Percentiles rank a stretch among this genome's conserved stretches.
These are phyloP conservation scores for Thermothelomyces thermophilus DNA, from an alignment of 2,329 filamentous ascomycete species.

Conservation along the genomic window DNA sequence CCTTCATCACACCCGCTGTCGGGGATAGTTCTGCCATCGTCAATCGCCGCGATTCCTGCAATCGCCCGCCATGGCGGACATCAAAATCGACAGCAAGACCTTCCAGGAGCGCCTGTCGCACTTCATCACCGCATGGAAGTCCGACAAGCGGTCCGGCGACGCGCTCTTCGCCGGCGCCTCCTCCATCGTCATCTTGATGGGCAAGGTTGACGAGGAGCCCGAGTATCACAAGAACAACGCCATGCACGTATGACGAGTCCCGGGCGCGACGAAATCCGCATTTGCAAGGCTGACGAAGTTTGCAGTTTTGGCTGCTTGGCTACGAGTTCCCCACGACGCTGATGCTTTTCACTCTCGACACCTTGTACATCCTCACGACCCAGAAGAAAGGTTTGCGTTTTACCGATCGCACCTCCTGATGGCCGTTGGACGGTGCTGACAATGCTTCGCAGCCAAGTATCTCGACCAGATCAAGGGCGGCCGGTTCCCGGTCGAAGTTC, in stretches of 20 bases:
- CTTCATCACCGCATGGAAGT: constrained; percentile 89
- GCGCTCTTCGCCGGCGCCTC: constrained; percentile 76
- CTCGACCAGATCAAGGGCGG: constrained; percentile 86
- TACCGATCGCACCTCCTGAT: not conserved
- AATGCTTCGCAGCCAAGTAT: constrained; percentile 64
- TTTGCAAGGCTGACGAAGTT: not conserved
- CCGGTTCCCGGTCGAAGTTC: constrained; percentile 84
- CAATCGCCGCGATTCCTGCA: constrained; percentile 21
- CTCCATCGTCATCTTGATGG: constrained; percentile 85
- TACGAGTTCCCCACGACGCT: constrained; percentile 98
- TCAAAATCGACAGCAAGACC: constrained; percentile 87
- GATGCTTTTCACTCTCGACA: constrained; percentile 83
- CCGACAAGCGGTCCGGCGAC: constrained; percentile 84
- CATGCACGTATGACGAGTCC: constrained; percentile 66
- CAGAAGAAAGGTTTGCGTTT: constrained; percentile 76
- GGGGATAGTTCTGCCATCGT: constrained; percentile 19
- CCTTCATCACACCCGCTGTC: constrained; percentile 10
- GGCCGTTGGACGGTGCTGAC: constrained; percentile 27
- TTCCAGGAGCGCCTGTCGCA: constrained; percentile 91
- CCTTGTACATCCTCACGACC: constrained; percentile 87
- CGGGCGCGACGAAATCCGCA: not conserved
- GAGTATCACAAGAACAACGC: constrained; percentile 95
- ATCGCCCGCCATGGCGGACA: constrained; percentile 59
- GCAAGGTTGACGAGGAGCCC: constrained; percentile 73
- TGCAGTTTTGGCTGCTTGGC: constrained; percentile 91